Percentiles rank a stretch among this genome's conserved stretches.
phyloP scores from a whole-genome alignment of 345 rosid species.

The Gossypium turneri region DNA sequence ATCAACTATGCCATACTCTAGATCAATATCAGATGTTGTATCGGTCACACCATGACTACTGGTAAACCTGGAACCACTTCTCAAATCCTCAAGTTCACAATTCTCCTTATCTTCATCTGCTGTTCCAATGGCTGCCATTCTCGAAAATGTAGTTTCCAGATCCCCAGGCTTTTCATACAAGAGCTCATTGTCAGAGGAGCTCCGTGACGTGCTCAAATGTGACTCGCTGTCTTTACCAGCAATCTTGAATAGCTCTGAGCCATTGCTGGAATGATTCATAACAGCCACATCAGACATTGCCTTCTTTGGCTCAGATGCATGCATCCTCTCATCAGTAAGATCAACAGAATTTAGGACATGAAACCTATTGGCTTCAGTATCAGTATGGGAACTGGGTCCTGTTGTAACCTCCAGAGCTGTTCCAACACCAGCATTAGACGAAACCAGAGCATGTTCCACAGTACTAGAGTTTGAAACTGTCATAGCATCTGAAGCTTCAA shows the following conservation, averaged over 20 bases:
- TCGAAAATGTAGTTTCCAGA: constrained; percentile 27
- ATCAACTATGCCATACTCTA: constrained; percentile 79
- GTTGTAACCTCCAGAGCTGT: constrained; percentile 26
- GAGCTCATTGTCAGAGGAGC: constrained; percentile 35
- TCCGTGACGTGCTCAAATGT: constrained; percentile 34
- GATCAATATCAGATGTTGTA: constrained; percentile 47
- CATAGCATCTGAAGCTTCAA: constrained; percentile 38
- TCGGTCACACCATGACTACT: constrained; percentile 39
- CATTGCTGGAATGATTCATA: constrained; percentile 25
- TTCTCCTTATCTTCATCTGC: constrained; percentile 35
- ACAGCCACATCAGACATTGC: constrained; percentile 27
- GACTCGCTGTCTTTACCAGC: constrained; percentile 30
- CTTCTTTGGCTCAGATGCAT: constrained; percentile 28
- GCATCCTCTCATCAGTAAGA: constrained; percentile 27
- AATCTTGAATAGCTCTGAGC: constrained; percentile 13
- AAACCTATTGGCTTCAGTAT: constrained; percentile 36
- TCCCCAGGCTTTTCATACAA: constrained; percentile 30
- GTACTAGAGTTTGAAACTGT: constrained; percentile 39
- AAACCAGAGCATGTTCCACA: constrained; percentile 35
- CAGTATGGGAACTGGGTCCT: constrained; percentile 29
- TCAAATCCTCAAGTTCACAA: constrained; percentile 31
- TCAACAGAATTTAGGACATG: constrained; percentile 18
- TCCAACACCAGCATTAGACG: constrained; percentile 34
- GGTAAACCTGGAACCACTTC: constrained; percentile 31
- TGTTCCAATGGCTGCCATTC: constrained; percentile 34